Evolutionary conservation across 768 basidiomycete genomes (phyloP), one percentile per base, ranked within the genome.

Genomic region (Pholiota conissans): DNA sequence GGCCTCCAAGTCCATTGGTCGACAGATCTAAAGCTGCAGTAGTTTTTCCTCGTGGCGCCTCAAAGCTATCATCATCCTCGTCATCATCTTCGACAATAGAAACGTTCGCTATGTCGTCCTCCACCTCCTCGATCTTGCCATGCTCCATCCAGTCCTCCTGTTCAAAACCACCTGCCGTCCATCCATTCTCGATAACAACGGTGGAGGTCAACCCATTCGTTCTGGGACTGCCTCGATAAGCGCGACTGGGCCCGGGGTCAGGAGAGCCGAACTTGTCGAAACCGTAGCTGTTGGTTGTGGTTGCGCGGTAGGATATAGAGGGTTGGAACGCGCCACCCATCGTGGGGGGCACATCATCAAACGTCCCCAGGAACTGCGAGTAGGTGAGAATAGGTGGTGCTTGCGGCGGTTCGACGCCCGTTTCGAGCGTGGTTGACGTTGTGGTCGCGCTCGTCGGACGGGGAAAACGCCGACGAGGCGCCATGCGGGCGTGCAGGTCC

Each of bases 121-220:
- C 68, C 22, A 72, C 64, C 58, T 74, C 72, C 54, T 72, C 72
- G 27, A 73, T 68, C 56, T 61, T 69, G 8, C 67, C 69, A 28
- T 64, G 64, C 51, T 59, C 70, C 16, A 66, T 50, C 56, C 65
- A 70, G 28, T 52, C 49, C 40, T 63, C 61, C 20, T 56, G 55
- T 11, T 68, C 72, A 24, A 61, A 57, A 18, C 59, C 62, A 51
- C 69, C 69, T 26, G 51, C 59, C 26, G 53, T 63, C 72, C 70
- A 73, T 22, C 64, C 69, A n/a, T 64, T 64, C 48, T 68, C 69
- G 27, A 65, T 52, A 29, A 55, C 53, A 39, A 30, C 52, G 59
- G 37, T 57, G 42, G 42, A 45, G 24, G 42, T 45, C 18, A 45
- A 11, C 6, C 11, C 46, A 39, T 40, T 55, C 61, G 47, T 58